Evolutionary conservation across 169 alveolate genomes (phyloP).

Genomic region (Eimeria brunetti): DNA sequence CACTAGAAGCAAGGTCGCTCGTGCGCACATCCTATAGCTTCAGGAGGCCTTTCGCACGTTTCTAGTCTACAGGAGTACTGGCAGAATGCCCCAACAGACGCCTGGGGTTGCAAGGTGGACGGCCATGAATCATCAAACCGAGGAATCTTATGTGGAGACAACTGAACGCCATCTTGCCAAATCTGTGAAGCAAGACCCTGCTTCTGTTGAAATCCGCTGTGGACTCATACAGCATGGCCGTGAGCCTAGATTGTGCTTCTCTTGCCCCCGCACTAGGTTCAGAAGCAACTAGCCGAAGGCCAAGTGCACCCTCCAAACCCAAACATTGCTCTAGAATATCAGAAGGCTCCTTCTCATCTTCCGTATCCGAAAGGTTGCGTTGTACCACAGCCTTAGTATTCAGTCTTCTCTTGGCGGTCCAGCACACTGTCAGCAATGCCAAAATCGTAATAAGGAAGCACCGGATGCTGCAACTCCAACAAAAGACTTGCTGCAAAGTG

Average conservation of each 20-base stretch:
- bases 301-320: neutral
- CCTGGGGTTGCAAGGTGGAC: neutral
- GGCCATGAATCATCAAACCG: neutral
- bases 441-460: neutral
- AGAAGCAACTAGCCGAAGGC: neutral
- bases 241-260: neutral
- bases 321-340: neutral
- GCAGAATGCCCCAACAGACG: neutral
- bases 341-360: neutral
- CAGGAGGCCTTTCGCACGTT: too few species aligned
- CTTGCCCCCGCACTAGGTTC: neutral
- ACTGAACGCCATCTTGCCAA: neutral
- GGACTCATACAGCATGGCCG: neutral
- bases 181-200: neutral
- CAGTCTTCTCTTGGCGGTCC: neutral
- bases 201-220: neutral
- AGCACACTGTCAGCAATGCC: neutral
- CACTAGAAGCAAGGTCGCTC: too few species aligned
- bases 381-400: neutral
- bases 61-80: neutral
- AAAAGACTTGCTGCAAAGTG: neutral
- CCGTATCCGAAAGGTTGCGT: constrained; percentile 16
- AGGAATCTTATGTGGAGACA: neutral
- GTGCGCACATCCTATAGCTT: too few species aligned
- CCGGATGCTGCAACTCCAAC: neutral